Conservation (phyloP, 768 basidiomycete species). For the Trametes cingulata region DNA sequence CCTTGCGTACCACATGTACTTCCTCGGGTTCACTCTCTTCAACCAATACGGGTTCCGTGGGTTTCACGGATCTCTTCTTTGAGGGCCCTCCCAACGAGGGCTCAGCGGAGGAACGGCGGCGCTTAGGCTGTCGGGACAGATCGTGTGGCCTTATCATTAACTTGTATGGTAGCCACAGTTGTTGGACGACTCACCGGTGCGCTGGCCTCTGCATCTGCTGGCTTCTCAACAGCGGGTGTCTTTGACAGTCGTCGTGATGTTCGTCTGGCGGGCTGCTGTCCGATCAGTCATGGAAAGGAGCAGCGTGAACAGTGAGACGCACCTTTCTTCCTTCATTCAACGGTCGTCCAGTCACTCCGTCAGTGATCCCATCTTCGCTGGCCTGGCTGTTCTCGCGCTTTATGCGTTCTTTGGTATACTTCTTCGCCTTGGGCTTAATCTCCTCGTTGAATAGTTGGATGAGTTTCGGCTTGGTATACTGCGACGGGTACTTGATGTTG, state of each 20-base stretch:
- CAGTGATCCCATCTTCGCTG: conserved; percentile 80
- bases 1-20: conserved; percentile 58
- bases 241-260: conserved; percentile 69
- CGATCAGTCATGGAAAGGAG: conserved; percentile 9
- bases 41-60: conserved; percentile 46
- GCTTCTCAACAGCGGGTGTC: conserved; percentile 46
- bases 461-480: conserved; percentile 76
- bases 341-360: conserved; percentile 79
- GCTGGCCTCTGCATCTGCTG: conserved; percentile 33
- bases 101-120: conserved; percentile 78
- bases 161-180: background rate
- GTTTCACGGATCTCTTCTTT: conserved; percentile 34
- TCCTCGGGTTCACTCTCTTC: conserved; percentile 84
- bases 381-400: conserved; percentile 69
- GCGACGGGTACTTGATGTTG: conserved; percentile 70
- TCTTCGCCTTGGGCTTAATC: conserved; percentile 58
- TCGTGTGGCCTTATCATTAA: conserved; percentile 12
- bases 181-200: conserved; percentile 46
- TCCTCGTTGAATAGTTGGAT: conserved; percentile 78
- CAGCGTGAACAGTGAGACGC: conserved; percentile 1
- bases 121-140: conserved; percentile 58
- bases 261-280: conserved; percentile 42
- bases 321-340: conserved; percentile 53
- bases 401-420: conserved; percentile 62
- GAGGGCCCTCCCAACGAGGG: conserved; percentile 59